Base-by-base conservation (phyloP, 2,329 filamentous ascomycete species). In the Colletotrichum noveboracense region DNA sequence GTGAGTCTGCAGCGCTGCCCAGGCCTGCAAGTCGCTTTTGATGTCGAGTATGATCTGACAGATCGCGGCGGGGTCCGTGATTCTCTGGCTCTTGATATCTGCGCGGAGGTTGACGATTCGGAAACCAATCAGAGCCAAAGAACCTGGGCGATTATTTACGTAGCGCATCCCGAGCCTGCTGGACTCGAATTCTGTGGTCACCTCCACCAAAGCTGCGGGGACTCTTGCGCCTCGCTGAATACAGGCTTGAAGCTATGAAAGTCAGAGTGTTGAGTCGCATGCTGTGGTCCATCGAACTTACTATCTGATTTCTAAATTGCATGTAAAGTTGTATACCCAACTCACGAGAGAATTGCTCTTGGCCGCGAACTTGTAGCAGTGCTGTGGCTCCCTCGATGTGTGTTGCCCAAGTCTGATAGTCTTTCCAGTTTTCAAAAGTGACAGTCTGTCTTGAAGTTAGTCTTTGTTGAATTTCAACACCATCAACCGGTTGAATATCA, bases 221-320 rank as follows among this genome's bases (percentile, higher is more conserved):
- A 78, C 62, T 24, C 73, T 43, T 4, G 76, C 14, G 21, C 78
- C 58, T n/a, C 77, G 77, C 32, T 80, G 78, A 24, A 80, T 58
- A 67, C 79, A 80, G 30, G 77, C 74, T 30, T 69, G 72, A 0
- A 80, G 65, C 77, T 79, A 36, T 2, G 4, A 16, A 26, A 38
- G 14, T 26, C 36, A 28, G n/a, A n/a, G n/a, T n/a, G n/a, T n/a
- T n/a, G n/a, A n/a, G n/a, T n/a, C n/a, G n/a, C n/a, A n/a, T n/a
- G n/a, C n/a, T n/a, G n/a, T n/a, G n/a, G n/a, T n/a, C n/a, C n/a
- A n/a, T n/a, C n/a, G n/a, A 60, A 72, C 80, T 78, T 13, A 82
- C 80, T 18, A 81, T 79, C 73, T 80, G 79, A 56, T 79, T 77
- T 4, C 80, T 79, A n/a, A 81, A 65, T 28, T 78, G 78, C 7